Evolutionary conservation across 179 eudicot genomes (phyloP), one percentile per base, ranked within the genome.

Genomic region (Spergularia azorica): DNA sequence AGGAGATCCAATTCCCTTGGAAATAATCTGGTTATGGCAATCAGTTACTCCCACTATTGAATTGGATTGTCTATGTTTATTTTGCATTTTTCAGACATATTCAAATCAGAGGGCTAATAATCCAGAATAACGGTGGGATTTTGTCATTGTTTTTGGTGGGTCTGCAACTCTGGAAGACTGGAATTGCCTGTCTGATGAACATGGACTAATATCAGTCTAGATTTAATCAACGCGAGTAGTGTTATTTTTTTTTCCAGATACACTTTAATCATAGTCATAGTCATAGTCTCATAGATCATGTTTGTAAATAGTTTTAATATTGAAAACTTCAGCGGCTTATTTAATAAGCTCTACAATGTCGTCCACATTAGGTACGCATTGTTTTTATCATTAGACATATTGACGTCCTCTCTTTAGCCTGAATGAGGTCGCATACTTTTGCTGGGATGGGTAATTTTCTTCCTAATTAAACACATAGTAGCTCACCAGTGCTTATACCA

Each of bases 131-230:
- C 51, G 9, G 4, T 26, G 11, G 2, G 54, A 43, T 4, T 17
- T 4, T 69, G 79, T 69, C 62, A 39, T 60, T 70, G n/a, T 60
- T 69, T 11, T 3, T 50, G 32, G 63, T 70, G 63, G 70, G 75
- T 32, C 80, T 54, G 16, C 62, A 52, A 43, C 7, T 41, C 32
- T 26, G 32, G 32, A 26, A 26, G 0, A 26, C 2, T 26, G 32
- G 32, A 26, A 2, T 26, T 14, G 11, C 15, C 5, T 50, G 17
- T 50, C 9, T 4, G 51, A 58, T 70, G 70, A 77, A 77, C 62
- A 69, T 71, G 60, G 80, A 63, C 80, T 39, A 26, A 48, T 52
- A 57, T 46, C 38, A 18, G 81, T 72, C 77, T 17, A 39, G 32
- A 46, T 56, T 41, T 54, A 10, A 54, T 54, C 57, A 14, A 54